Evolutionary conservation across 2,329 filamentous ascomycete species (phyloP).

Genomic region (Ascochyta rabiei): DNA sequence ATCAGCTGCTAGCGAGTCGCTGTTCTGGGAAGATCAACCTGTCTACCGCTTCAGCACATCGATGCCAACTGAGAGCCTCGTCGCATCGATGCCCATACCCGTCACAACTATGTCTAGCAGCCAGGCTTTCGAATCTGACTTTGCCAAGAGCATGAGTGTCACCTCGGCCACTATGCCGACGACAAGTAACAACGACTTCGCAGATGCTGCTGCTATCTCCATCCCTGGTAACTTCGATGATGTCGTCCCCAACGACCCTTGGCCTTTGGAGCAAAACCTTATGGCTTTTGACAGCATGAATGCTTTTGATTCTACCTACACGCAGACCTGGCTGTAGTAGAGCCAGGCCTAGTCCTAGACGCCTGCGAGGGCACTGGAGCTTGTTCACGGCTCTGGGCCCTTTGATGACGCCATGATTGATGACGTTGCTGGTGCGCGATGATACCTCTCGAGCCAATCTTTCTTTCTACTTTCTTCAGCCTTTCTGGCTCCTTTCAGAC

Average conservation of each 20-base stretch:
- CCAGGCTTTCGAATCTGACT: slow-evolving; percentile 39
- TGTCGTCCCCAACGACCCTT: slow-evolving; percentile 36
- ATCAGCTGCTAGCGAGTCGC: slow-evolving; percentile 39
- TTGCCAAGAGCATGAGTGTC: slow-evolving; percentile 33
- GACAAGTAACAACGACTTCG: slow-evolving; percentile 29
- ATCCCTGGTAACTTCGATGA: slow-evolving; percentile 43
- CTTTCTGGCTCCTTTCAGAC: slow-evolving; percentile 31
- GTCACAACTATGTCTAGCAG: slow-evolving; percentile 28
- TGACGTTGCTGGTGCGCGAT: slow-evolving; percentile 44
- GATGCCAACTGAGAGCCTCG: slow-evolving; percentile 28
- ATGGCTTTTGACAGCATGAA: slow-evolving; percentile 32
- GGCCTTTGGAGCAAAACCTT: slow-evolving; percentile 39
- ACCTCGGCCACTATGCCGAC: slow-evolving; percentile 32
- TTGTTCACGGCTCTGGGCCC: slow-evolving; percentile 19
- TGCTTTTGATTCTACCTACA: slow-evolving; percentile 33
- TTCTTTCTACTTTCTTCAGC: slow-evolving; percentile 28
- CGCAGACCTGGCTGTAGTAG: slow-evolving; percentile 39
- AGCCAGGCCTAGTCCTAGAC: slow-evolving; percentile 42
- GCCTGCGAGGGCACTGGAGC: slow-evolving; percentile 25
- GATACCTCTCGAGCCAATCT: slow-evolving; percentile 30
- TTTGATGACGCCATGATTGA: slow-evolving; percentile 46
- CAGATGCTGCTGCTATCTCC: slow-evolving; percentile 38
- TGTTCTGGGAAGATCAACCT: slow-evolving; percentile 48
- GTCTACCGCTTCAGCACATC: slow-evolving; percentile 40
- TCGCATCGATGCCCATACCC: slow-evolving; percentile 34